Base-by-base conservation (phyloP, 2,329 filamentous ascomycete species). In the Curvularia lunata region DNA sequence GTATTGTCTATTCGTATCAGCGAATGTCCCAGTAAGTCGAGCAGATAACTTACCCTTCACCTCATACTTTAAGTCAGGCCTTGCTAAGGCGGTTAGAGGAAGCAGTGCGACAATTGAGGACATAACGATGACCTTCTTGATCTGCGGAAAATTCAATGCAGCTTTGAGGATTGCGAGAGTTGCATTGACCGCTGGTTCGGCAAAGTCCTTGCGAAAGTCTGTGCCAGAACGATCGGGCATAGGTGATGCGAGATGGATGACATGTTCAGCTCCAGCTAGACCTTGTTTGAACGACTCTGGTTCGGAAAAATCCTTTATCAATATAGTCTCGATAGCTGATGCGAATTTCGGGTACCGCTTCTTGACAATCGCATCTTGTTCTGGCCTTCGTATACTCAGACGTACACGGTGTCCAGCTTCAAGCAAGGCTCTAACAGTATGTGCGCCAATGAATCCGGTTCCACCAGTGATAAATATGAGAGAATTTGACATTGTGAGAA, bases 231-330 rank as follows among this genome's bases (percentile, higher is more conserved):
- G 56, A 5, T 57, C 59, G 4, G 64, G 63, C 49, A 73, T 55
- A n/a, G 73, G 69, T 4, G 71, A 70, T 18, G 73, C 73, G 1
- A 74, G 38, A 32, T 75, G 72, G 37, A 73, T 65, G 48, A 74
- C 58, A 47, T 68, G 65, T 7, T 67, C 55, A 10, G 71, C 70
- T 32, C 54, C 64, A 3, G 67, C 21, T 9, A 75, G 56, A 0
- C 61, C 52, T 7, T 51, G 47, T 27, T 61, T 43, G 42, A 67
- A 67, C 3, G 62, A 56, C 40, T 38, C 52, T 10, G 61, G 41
- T n/a, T 46, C 43, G 23, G 57, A 50, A 5, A 69, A 55, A 46
- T 69, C 62, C 4, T 55, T 51, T 18, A 69, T 58, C 12, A 63
- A 37, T n/a, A 62, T 54, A 32, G 62, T 61, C 10, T 65, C 60